Evolutionary conservation across 208 protist species (phyloP).

Genomic region (Acanthamoeba sp.): DNA sequence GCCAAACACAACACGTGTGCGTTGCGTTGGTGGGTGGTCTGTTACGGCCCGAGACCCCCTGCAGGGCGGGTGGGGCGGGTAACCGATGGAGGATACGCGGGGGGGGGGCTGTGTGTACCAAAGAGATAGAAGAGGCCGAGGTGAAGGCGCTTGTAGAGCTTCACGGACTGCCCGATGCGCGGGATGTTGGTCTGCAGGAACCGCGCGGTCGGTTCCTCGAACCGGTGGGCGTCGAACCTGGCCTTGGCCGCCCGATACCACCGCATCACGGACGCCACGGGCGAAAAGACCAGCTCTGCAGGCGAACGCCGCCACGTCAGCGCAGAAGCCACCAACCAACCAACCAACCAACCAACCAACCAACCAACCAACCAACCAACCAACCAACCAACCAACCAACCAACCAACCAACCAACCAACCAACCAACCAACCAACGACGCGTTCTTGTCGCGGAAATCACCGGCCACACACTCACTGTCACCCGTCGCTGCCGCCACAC

Average conservation of each 20-base stretch:
- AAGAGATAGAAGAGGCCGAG: slow-evolving; percentile 67
- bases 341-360: too few relatives aligned
- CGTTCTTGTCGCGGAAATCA: too few relatives aligned
- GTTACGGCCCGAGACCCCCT: too few relatives aligned
- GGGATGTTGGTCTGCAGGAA: slow-evolving; percentile 25
- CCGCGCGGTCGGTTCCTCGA: neutral
- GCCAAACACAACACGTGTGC: neutral
- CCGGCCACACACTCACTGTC: neutral
- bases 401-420: too few relatives aligned
- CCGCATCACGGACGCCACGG: slow-evolving; percentile 1
- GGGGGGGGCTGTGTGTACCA: neutral
- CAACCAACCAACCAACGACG: too few relatives aligned
- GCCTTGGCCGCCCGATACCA: slow-evolving; percentile 17
- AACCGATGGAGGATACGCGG: too few relatives aligned
- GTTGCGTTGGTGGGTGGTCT: too few relatives aligned
- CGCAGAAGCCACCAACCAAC: too few relatives aligned
- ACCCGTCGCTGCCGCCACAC: neutral
- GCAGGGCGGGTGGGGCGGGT: neutral
- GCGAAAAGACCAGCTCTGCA: slow-evolving; percentile 30
- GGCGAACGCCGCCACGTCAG: neutral
- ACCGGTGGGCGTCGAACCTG: slow-evolving; percentile 17
- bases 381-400: too few relatives aligned
- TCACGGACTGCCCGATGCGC: neutral
- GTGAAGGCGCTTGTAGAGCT: slow-evolving; percentile 39
- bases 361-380: too few relatives aligned